Evolutionary conservation across 2,329 filamentous ascomycete species (phyloP), one percentile per base, ranked within the genome.

Genomic region (Xylaria digitata): DNA sequence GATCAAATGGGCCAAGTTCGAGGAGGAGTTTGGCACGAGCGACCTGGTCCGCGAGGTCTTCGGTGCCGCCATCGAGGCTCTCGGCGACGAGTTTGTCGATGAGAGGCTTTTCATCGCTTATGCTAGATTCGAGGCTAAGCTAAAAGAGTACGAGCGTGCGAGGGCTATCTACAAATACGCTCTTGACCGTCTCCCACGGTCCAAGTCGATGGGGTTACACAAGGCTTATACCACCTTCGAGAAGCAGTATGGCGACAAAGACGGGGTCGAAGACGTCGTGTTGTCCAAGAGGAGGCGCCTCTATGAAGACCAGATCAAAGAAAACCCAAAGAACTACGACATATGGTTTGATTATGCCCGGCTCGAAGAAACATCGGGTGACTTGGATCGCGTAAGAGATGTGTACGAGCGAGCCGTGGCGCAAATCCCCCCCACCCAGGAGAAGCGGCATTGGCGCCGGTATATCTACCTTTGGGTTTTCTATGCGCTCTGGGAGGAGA

Each of bases 391-490:
- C 48, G 90, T 97, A 1, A 89, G 96, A 40, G 96, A 99, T 72
- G 89, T 97, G 15, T 99, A 98, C 80, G 96, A 99, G 80, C 88
- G 94, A 73, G 96, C 96, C 1, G 97, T 99, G 73, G 94, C 96
- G 5, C 95, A 99, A 76, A 89, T 98, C 15, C 96, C 96, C 1
- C 95, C 96, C 0, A 96, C 94, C 21, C 92, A 96, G 74, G 96
- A 98, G 78, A 99, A 99, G 84, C 89, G 96, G 53, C 94, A 98
- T 79, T 99, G 96, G 96, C 87, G 96, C 71, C 87, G 96, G 42
- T 99, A 99, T 79, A 96, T 99, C 67, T 99, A 98, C 77, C 86
- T 99, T 1, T 99, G 95, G 93, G 88, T 98, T 49, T 97, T 98
- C 81, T 99, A 98, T 79, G 96, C 96, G 9, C 83, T 97, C 19